Evolutionary conservation across 2,329 filamentous ascomycete species (phyloP), one percentile per base, ranked within the genome.

Genomic region (Acrodontium crateriforme): DNA sequence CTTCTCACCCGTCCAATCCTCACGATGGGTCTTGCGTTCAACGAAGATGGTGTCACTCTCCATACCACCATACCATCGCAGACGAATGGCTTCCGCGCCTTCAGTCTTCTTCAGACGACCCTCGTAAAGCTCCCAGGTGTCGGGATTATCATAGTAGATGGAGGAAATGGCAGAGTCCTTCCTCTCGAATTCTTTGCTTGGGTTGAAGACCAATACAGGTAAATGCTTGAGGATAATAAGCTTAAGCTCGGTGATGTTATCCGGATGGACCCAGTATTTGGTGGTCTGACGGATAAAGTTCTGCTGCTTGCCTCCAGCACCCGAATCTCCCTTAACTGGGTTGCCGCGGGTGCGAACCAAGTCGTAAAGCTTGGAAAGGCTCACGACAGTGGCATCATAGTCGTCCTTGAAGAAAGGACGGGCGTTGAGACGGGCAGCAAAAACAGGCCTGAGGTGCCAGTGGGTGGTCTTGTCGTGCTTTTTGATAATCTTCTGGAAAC

Each of bases 401-500:
- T 98, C 94, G 52, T 95, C 87, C 55, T 92, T 91, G 68, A 93
- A 98, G 59, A 98, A 98, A 1, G 89, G 87, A 55, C 93, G 94
- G 24, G 84, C 82, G 59, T 91, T 92, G 49, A 98, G 71, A 33
- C 87, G 75, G 22, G 85, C 78, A 33, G 91, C 87, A 56, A 98
- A 98, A n/a, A 91, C 83, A 17, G 89, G 89, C 46, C 80, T 85
- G 18, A 98, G 71, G 49, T 89, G 75, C 84, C 87, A 93, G 35
- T 74, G 69, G 1, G 89, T 98, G 65, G 80, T 68, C 82, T 98
- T 98, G 35, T 46, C 89, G 56, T 98, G 89, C 67, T 98, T 98
- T 68, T 98, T 98, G 58, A 98, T 93, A 39, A 98, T 98, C 67
- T 98, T 98, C 64, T 94, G 91, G 54, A 98, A 98, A 4, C 89